Evolutionary conservation across 2,329 filamentous ascomycete species (phyloP).

Genomic region (Fusarium sp.): DNA sequence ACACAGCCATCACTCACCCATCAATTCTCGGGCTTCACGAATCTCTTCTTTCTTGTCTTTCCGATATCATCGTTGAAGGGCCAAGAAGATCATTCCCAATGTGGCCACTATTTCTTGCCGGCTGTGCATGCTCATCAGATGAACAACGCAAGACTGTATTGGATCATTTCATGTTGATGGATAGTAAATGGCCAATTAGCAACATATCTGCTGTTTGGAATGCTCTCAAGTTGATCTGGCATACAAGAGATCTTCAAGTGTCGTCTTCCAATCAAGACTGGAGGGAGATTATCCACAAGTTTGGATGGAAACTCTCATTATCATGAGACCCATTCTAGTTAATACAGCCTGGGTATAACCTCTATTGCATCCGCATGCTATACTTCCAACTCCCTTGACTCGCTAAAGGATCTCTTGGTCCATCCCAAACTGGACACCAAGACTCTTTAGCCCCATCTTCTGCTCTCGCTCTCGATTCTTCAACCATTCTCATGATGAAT

Average conservation of each 20-base stretch:
- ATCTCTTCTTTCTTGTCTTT: conserved; percentile 29
- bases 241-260: conserved; percentile 31
- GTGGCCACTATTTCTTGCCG: conserved; percentile 44
- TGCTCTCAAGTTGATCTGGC: conserved; percentile 41
- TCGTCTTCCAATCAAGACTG: conserved; percentile 37
- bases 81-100: conserved; percentile 43
- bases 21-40: conserved; percentile 30
- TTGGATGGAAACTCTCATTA: conserved; percentile 42
- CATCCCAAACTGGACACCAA: conserved; percentile 44
- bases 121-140: conserved; percentile 41
- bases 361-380: conserved; percentile 25
- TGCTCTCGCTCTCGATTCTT: conserved; percentile 28
- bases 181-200: conserved; percentile 43
- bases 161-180: conserved; percentile 36
- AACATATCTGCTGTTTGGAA: conserved; percentile 44
- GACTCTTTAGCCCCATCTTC: conserved; percentile 36
- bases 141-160: conserved; percentile 40
- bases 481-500: conserved; percentile 41
- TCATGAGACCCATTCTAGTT: background rate
- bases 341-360: background rate
- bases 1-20: conserved; percentile 33
- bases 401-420: conserved; percentile 33
- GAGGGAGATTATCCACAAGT: conserved; percentile 43
- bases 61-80: conserved; percentile 39
- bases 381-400: conserved; percentile 33